Evolutionary conservation across 768 basidiomycete genomes (phyloP), one percentile per base, ranked within the genome.

Genomic region (Tricholoma sp.): DNA sequence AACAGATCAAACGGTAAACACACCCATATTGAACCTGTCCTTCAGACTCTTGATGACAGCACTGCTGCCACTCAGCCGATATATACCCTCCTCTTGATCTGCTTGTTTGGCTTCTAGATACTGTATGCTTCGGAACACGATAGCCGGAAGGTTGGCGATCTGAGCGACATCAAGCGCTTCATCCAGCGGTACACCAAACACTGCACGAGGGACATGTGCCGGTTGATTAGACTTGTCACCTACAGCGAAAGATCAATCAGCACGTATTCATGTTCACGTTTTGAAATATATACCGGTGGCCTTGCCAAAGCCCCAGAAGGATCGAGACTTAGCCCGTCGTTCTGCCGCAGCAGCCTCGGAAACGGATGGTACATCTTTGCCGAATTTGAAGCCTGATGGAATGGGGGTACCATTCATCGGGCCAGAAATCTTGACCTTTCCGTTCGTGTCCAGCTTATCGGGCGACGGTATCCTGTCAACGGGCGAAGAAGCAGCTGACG

Each of bases 71-170:
- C 90, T 94, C 57, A 99, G 74, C 57, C 97, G 86, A 73, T 98
- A 99, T 57, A 99, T 96, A 33, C 97, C 97, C 72, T 99, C 97
- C 66, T 99, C 97, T 62, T 91, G 85, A 59, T 98, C 92, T 18
- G 97, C 96, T 68, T 91, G 82, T 76, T 95, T 95, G 17, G 84
- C 82, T 74, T 98, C 93, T 54, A 99, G 76, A 72, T 96, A 99
- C 66, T 97, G 88, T 61, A 99, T 95, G 61, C 88, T 90, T 53
- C 97, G 85, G 77, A 95, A 99, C 33, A 97, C 88, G 63, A 98
- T 89, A 6, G 96, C 92, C 3, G 97, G 97, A 18, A 99, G 77
- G 63, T 88, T 87, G 52, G 88, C 94, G 55, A 98, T 91, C 66
- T 91, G 83, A 15, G 91, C 88, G 24, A 98, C 84, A 1, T 91